Percentiles rank a stretch among this genome's conserved stretches.
Conservation (phyloP, 1,284 basidiomycete species). For the Leccinum angustisporum region DNA sequence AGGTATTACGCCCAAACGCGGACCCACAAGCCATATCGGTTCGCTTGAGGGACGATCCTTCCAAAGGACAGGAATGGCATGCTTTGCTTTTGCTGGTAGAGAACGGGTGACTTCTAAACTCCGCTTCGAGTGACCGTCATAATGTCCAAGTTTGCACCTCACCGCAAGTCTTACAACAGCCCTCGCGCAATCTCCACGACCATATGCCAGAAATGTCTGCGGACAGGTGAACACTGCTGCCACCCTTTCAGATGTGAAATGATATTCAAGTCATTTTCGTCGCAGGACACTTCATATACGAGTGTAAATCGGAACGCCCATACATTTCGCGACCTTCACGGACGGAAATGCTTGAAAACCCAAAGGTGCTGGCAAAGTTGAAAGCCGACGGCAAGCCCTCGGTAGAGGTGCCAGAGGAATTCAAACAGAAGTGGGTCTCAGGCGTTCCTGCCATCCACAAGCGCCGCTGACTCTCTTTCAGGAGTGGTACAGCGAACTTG, state of each 20-base stretch:
- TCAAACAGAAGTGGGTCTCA: constrained; percentile 65
- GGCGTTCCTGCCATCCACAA: neutral
- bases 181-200: constrained; percentile 64
- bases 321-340: constrained; percentile 78
- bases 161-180: constrained; percentile 55
- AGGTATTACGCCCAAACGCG: neutral
- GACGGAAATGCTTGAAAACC: constrained; percentile 75
- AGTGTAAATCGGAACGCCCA: constrained; percentile 71
- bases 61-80: constrained; percentile 16
- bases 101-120: constrained; percentile 9
- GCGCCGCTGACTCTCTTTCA: constrained; percentile 31
- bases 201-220: constrained; percentile 76
- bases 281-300: constrained; percentile 74
- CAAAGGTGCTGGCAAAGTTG: constrained; percentile 58
- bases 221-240: constrained; percentile 46
- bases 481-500: constrained; percentile 68
- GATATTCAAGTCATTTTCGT: neutral
- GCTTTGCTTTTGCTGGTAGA: neutral
- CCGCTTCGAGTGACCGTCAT: constrained; percentile 9
- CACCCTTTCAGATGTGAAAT: neutral
- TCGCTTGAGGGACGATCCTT: constrained; percentile 17
- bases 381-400: constrained; percentile 66
- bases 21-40: constrained; percentile 5
- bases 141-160: constrained; percentile 83
- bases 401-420: constrained; percentile 78